A percentile compares a stretch with the other conserved stretches of the same genome.
Evolutionary conservation across 768 basidiomycete species (phyloP).

Genomic region (Boletus sp.): DNA sequence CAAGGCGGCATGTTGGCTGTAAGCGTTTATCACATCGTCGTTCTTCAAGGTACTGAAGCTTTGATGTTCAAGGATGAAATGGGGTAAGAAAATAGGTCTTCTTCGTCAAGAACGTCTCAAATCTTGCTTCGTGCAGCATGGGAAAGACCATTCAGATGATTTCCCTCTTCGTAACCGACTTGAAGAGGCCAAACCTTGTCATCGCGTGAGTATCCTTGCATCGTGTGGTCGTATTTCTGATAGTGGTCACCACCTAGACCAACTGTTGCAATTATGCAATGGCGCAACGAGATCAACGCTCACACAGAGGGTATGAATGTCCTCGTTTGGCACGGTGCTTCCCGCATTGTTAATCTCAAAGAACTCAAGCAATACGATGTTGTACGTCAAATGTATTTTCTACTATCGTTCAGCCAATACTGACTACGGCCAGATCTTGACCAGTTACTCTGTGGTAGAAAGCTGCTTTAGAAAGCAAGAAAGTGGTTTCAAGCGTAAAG

Average conservation of each 20-base stretch:
- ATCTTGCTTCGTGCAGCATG: slow-evolving; percentile 52
- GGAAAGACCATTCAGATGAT: slow-evolving; percentile 98
- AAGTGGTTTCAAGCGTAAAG: slow-evolving; percentile 86
- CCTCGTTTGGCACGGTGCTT: slow-evolving; percentile 88
- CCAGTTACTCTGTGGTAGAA: slow-evolving; percentile 87
- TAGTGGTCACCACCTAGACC: slow-evolving; percentile 30
- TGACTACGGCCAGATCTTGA: slow-evolving; percentile 58
- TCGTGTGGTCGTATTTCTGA: background rate
- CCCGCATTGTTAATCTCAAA: slow-evolving; percentile 62
- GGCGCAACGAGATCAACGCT: slow-evolving; percentile 89
- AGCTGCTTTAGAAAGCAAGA: slow-evolving; percentile 92
- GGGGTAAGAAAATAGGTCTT: slow-evolving; percentile 55
- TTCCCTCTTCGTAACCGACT: slow-evolving; percentile 78
- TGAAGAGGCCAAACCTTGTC: slow-evolving; percentile 81
- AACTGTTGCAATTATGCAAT: slow-evolving; percentile 66
- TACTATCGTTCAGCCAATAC: background rate
- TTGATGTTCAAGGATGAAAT: slow-evolving; percentile 67
- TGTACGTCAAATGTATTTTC: slow-evolving; percentile 40
- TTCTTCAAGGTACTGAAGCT: slow-evolving; percentile 7
- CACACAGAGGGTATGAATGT: slow-evolving; percentile 86
- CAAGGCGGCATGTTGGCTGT: slow-evolving; percentile 90
- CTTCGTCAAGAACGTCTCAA: slow-evolving; percentile 3
- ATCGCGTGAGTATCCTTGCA: slow-evolving; percentile 65
- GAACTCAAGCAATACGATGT: slow-evolving; percentile 86
- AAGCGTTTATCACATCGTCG: slow-evolving; percentile 28